phyloP scores from a whole-genome alignment of 225 moss, liverwort and hornwort species.

The Polytrichum formosum region DNA sequence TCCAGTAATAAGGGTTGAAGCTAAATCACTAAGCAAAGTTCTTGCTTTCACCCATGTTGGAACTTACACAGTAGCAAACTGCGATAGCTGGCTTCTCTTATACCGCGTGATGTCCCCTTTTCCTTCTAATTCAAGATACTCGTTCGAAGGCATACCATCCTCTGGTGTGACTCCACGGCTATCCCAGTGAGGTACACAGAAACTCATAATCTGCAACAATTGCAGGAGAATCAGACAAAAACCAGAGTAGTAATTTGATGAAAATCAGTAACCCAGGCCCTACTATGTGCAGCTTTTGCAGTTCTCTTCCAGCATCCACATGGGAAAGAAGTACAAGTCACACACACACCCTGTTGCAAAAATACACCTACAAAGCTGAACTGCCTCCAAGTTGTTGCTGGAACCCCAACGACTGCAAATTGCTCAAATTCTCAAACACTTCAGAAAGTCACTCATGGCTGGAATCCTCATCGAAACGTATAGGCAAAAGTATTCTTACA shows the following conservation, averaged over 20 bases:
- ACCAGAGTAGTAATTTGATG: not conserved
- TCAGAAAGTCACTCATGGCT: not conserved
- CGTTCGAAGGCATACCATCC: constrained; percentile 44
- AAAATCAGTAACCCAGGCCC: not conserved
- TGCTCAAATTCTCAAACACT: not conserved
- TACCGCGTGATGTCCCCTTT: constrained; percentile 61
- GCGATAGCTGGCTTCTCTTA: constrained; percentile 51
- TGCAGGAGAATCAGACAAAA: constrained; percentile 10
- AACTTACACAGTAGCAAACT: constrained; percentile 71
- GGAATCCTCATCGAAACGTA: not conserved
- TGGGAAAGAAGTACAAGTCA: not conserved
- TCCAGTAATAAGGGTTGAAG: not conserved
- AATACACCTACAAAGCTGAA: not conserved
- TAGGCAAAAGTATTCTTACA: not conserved
- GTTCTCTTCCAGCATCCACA: not conserved
- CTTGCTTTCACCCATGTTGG: not conserved
- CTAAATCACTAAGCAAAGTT: constrained; percentile 1
- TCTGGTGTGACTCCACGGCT: constrained; percentile 71
- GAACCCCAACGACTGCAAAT: not conserved
- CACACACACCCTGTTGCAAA: not conserved
- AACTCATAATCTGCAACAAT: constrained; percentile 79
- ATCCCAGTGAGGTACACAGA: constrained; percentile 78
- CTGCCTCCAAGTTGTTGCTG: not conserved
- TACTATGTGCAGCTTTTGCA: not conserved
- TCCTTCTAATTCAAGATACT: constrained; percentile 42